Base-by-base conservation (phyloP, 768 basidiomycete species). In the Daedaleopsis sinensis region DNA sequence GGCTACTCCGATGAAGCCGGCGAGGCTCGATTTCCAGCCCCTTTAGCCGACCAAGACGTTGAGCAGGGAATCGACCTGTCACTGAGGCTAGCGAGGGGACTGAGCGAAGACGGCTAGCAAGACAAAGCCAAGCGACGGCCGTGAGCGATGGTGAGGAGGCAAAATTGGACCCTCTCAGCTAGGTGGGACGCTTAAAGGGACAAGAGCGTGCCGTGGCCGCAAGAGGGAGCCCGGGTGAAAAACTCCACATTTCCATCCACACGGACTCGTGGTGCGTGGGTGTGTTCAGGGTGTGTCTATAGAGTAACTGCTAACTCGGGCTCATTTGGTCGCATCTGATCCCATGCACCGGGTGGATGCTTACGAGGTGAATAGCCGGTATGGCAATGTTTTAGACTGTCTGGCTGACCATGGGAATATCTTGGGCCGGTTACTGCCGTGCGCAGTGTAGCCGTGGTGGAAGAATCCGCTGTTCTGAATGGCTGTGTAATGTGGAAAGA, bases 111-210 rank as follows among this genome's bases (percentile, higher is more conserved):
- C 27, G 27, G 27, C 27, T 7, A 32, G 27, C 27, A 39, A 27
- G 49, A 8, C 48, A 2, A 27, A 15, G 18, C 23, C 21, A 48
- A 49, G 38, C 42, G 16, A 36, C 21, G 36, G 51, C 16, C 48
- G 50, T 15, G 44, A 43, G 37, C 21, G 51, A 54, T 19, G 52
- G 52, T 8, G 47, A 24, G 23, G 21, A 49, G n/a, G 52, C n/a
- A 55, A 60, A 60, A 19, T 39, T n/a, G 43, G 38, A 49, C 35
- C 53, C 53, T 42, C 32, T 47, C 59, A 36, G 49, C 48, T 46
- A 47, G 59, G 49, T 61, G 54, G 39, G 59, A 61, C 24, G 27
- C 49, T 61, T 55, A 52, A 55, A 55, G 54, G 43, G 54, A 35
- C 43, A 42, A 43, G 23, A 44, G 44, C 19, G 42, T 23, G 46